Evolutionary conservation across 805 yeast genomes (phyloP), one percentile per base, ranked within the genome.

Genomic region (Cyberlindnera maclurae): DNA sequence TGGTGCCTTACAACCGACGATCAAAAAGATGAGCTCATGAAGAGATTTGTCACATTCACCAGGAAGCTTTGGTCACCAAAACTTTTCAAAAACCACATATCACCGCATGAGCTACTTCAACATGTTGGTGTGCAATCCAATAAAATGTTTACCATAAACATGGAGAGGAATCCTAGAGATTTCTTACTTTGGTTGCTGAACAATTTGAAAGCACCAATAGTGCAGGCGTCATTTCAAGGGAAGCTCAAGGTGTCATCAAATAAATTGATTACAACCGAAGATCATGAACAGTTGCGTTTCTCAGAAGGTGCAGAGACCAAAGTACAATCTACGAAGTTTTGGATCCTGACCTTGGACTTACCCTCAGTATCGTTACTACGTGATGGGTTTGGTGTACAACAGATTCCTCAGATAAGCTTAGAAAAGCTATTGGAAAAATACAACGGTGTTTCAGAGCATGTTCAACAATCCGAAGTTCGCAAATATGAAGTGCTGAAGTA

Each of bases 81-180:
- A 30, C 63, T 83, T 16, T 77, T 77, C 55, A 75, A 71, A 46
- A 56, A 68, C 3, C 86, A 82, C 49, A 65, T 82, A 2, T 77
- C 90, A 0, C 79, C 86, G 1, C 82, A 76, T 51, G 86, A 79
- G 36, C 58, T 85, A 7, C 53, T 80, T 33, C 77, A 77, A 41
- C 63, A 60, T 43, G 57, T 80, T 4, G 57, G 71, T 2, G 49
- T 59, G 1, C 39, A 54, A n/a, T 66, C 81, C 1, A 64, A 68
- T 33, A 68, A 66, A 37, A 52, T 57, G 31, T 73, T 71, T 49
- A 53, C 65, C 4, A 33, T 66, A 5, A 62, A 60, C 24, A 54
- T 52, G 22, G 64, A 67, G 34, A 52, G 55, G 4, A 74, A 75
- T 31, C 90, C 93, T 1, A 73, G 72, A 43, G 60, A 60, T 12